These are phyloP conservation scores for Hericium rajendrae DNA, from an alignment of 768 basidiomycete genomes.

Conservation along the genomic window DNA sequence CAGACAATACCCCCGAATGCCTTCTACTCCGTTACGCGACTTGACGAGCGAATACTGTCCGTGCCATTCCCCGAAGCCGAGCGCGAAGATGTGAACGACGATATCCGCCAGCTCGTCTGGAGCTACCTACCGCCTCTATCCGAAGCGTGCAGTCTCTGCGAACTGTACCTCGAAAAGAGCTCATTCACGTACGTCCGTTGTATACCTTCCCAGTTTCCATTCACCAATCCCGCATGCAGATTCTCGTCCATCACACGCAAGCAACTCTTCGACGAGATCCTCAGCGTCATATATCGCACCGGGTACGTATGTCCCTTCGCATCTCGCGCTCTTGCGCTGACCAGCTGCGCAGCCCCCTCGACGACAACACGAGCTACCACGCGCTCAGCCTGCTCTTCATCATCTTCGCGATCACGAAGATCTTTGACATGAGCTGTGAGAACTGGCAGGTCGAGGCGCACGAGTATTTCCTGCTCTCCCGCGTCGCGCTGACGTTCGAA, in stretches of 20 bases:
- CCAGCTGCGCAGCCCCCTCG: constrained; percentile 25
- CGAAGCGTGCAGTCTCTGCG: constrained; percentile 51
- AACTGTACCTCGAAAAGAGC: constrained; percentile 54
- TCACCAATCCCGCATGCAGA: constrained; percentile 23
- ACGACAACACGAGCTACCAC: constrained; percentile 33
- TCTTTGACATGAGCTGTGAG: constrained; percentile 44
- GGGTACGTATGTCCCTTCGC: constrained; percentile 26
- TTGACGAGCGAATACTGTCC: constrained; percentile 9
- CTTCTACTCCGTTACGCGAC: constrained; percentile 9
- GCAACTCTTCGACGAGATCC: constrained; percentile 48
- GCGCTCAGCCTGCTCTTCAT: constrained; percentile 53
- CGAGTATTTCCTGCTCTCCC: constrained; percentile 53
- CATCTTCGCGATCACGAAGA: constrained; percentile 52
- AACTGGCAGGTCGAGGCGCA: constrained; percentile 44
- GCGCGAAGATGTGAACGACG: constrained; percentile 7
- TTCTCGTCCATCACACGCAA: constrained; percentile 42
- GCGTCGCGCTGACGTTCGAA: constrained; percentile 39
- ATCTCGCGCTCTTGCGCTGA: too few relatives aligned
- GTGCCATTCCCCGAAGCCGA: constrained; percentile 13
- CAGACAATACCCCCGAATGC: background rate
- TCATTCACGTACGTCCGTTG: constrained; percentile 33
- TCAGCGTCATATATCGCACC: constrained; percentile 44
- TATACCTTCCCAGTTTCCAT: background rate
- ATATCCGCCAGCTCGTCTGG: constrained; percentile 34
- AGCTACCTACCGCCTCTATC: constrained; percentile 42